Percentiles rank a stretch among this genome's conserved stretches.
Conservation (phyloP, 257 asterid species). For the Nicotiana otophora region DNA sequence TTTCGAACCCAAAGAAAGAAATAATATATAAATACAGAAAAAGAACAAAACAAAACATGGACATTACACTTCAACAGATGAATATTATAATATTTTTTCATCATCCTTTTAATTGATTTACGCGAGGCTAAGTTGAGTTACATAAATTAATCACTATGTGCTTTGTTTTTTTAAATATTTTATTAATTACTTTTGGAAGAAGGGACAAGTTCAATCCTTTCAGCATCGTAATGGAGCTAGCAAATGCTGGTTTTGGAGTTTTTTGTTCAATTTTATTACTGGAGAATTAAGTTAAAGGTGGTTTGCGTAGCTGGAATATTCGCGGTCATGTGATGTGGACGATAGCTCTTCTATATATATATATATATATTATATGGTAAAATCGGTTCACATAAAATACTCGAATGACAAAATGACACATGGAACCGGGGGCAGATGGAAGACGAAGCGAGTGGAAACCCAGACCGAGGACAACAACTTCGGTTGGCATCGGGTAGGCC, state of each 20-base stretch:
- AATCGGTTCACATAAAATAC: too few relatives aligned
- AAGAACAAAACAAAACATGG: background rate
- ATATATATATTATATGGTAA: too few relatives aligned
- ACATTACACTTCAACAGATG: background rate
- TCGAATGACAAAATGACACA: too few relatives aligned
- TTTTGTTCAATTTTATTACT: background rate
- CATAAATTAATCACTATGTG: background rate
- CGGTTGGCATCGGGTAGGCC: too few relatives aligned
- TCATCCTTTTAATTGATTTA: background rate
- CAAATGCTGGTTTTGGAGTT: background rate
- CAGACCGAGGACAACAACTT: too few relatives aligned
- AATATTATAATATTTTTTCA: background rate
- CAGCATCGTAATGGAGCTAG: background rate
- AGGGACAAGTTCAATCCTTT: background rate
- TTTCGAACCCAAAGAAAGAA: background rate
- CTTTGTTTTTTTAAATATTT: background rate
- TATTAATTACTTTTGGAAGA: background rate
- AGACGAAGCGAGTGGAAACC: too few relatives aligned
- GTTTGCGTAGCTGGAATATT: constrained; percentile 3
- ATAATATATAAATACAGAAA: background rate
- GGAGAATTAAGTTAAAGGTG: background rate
- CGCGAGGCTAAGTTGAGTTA: background rate
- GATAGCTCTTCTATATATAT: background rate
- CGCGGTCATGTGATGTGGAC: background rate
- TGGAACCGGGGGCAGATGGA: too few relatives aligned